Evolutionary conservation across 2,329 filamentous ascomycete species (phyloP), one percentile per base, ranked within the genome.

Genomic region (Curvularia lunata): DNA sequence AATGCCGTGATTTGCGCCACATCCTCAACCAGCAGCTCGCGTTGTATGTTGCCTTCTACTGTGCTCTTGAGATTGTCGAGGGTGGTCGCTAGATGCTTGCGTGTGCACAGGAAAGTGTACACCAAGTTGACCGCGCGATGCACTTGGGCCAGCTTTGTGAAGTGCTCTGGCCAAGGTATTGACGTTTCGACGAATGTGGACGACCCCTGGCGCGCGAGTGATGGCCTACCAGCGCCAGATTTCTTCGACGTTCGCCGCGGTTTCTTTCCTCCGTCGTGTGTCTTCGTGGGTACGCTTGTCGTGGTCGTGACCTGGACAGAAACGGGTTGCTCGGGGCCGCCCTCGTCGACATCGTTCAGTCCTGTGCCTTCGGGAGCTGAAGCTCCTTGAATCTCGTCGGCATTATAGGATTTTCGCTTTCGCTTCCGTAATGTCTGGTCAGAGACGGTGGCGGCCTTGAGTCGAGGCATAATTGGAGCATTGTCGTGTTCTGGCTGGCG

Each of bases 71-170:
- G 90, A 5, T 90, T 97, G 16, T 95, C 90, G 65, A 97, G 92
- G 0, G 94, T 97, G 0, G 95, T 98, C 0, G 91, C 88, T 27
- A 98, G 84, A 69, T 98, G 91, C 73, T 96, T 97, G 45, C 95
- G 88, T 1, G 94, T 94, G 73, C 88, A 95, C 79, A 92, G 96
- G 73, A 99, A 98, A 0, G 95, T 98, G 69, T 92, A 97, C 0
- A 98, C 92, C 1, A 98, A 80, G 68, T 97, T 99, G 58, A 99
- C 79, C 1, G 95, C 94, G 59, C 88, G 86, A 74, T 98, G 91
- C 0, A 88, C 90, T 73, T 88, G 88, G 25, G 89, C 87, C 8
- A 98, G 83, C 41, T 82, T 81, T 55, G 86, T 88, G 75, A 98
- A 91, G 45, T 84, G 81, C 1, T 86, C 83, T 0, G 93, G 92